Evolutionary conservation across 805 yeast species (phyloP).

Genomic region (Teunomyces kruisii): DNA sequence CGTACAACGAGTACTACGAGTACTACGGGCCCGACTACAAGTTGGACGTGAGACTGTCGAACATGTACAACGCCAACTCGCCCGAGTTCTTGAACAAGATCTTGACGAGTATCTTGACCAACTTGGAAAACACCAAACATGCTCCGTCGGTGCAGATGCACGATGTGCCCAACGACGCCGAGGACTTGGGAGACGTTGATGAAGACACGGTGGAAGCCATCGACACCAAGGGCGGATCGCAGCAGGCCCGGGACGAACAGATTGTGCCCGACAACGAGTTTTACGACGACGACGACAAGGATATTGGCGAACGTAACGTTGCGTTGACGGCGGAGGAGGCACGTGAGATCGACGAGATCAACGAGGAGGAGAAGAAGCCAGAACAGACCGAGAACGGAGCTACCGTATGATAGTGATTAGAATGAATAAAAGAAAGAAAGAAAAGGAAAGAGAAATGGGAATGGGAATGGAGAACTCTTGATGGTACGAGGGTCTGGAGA

Average conservation of each 20-base stretch:
- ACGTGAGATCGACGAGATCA: conserved; percentile 31
- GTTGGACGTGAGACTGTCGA: conserved; percentile 90
- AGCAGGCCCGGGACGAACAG: conserved; percentile 73
- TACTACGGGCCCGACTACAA: conserved; percentile 97
- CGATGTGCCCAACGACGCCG: conserved; percentile 84
- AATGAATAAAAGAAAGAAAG: too few relatives aligned
- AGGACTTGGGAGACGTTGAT: conserved; percentile 81
- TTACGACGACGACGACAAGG: conserved; percentile 63
- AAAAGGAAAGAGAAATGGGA: too few relatives aligned
- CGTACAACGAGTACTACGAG: conserved; percentile 95
- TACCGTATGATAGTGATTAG: too few relatives aligned
- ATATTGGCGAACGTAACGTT: conserved; percentile 34
- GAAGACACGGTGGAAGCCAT: conserved; percentile 78
- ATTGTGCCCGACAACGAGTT: conserved; percentile 76
- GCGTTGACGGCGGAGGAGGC: conserved; percentile 37
- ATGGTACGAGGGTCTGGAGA: too few relatives aligned
- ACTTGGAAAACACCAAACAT: conserved; percentile 85
- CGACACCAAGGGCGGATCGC: conserved; percentile 91
- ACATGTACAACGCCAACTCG: conserved; percentile 94
- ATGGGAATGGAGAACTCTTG: too few relatives aligned
- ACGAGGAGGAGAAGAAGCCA: too few relatives aligned
- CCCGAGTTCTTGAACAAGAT: conserved; percentile 89
- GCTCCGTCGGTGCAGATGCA: conserved; percentile 98
- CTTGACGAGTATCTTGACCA: conserved; percentile 69
- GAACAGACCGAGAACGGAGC: too few relatives aligned